Conservation (phyloP, 2,329 filamentous ascomycete genomes). For the Macrophomina tecta region DNA sequence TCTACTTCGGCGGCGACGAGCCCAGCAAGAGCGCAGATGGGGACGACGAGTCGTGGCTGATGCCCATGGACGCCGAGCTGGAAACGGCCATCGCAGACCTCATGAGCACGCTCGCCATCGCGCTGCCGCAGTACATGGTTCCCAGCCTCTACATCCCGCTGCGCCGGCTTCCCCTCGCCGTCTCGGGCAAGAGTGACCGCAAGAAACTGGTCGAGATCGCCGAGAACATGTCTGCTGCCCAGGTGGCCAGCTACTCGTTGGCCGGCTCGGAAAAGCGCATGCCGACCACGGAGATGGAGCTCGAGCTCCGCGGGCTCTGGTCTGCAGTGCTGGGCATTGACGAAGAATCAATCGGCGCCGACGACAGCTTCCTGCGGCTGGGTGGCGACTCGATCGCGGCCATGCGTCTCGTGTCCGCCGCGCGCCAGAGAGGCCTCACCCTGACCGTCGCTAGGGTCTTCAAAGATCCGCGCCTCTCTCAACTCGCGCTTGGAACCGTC, state of each 20-base stretch:
- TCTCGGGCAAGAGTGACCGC: conserved; percentile 46
- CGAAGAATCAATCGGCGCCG: conserved; percentile 36
- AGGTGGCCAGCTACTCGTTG: background rate
- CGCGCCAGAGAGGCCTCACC: conserved; percentile 23
- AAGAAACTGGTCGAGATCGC: conserved; percentile 35
- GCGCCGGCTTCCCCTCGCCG: conserved; percentile 42
- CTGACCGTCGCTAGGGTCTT: conserved; percentile 34
- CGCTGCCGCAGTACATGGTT: conserved; percentile 1
- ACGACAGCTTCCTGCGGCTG: conserved; percentile 49
- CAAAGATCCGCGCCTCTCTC: conserved; percentile 28
- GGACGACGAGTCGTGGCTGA: background rate
- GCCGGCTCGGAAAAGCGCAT: background rate
- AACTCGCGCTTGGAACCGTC: background rate
- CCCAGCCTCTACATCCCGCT: conserved; percentile 1
- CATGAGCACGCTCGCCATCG: conserved; percentile 1
- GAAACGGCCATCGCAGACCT: background rate
- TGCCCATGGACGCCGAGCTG: conserved; percentile 6
- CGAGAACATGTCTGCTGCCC: conserved; percentile 30
- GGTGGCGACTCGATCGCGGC: conserved; percentile 46
- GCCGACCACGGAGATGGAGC: background rate
- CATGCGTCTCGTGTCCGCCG: conserved; percentile 3
- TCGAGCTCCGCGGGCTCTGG: background rate
- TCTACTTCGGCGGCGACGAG: background rate
- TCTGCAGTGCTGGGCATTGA: conserved; percentile 26
- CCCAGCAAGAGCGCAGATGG: background rate